phyloP scores from a whole-genome alignment of 2,329 filamentous ascomycete genomes.

The Colletotrichum eremochloae region DNA sequence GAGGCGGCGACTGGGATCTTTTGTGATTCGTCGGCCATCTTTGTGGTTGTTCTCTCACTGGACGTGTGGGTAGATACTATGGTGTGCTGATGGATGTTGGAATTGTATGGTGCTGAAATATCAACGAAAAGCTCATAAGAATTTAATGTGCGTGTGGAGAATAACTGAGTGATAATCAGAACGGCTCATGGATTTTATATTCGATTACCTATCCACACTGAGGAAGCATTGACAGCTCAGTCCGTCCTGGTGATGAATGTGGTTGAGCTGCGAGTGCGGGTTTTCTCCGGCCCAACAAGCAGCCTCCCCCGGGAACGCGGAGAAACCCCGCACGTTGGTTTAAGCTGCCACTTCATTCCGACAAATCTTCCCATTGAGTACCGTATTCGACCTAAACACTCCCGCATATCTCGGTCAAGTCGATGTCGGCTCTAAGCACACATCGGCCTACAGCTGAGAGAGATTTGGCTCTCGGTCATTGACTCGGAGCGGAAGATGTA shows the following conservation, averaged over 20 bases:
- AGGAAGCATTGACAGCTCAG: background rate
- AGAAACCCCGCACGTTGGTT: background rate
- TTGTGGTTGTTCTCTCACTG: background rate
- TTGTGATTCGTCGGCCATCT: conserved; percentile 36
- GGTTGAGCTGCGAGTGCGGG: background rate
- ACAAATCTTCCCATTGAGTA: too few relatives aligned
- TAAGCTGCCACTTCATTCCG: background rate
- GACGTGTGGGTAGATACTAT: background rate
- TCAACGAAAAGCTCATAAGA: background rate
- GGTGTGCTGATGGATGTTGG: too few relatives aligned
- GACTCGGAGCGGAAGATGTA: too few relatives aligned
- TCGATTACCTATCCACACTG: background rate
- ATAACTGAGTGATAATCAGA: background rate
- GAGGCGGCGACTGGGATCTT: conserved; percentile 54
- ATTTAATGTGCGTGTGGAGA: background rate
- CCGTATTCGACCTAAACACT: too few relatives aligned
- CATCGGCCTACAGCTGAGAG: too few relatives aligned
- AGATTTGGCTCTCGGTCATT: too few relatives aligned
- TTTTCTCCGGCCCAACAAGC: conserved; percentile 31
- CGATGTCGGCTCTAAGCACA: too few relatives aligned
- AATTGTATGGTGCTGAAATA: background rate
- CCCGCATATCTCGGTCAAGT: too few relatives aligned
- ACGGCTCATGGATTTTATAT: too few relatives aligned
- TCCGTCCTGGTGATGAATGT: background rate
- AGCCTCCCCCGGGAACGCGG: background rate